Base-by-base conservation (phyloP, 1,284 basidiomycete species). In the Austroboletus novae-zelandiae region DNA sequence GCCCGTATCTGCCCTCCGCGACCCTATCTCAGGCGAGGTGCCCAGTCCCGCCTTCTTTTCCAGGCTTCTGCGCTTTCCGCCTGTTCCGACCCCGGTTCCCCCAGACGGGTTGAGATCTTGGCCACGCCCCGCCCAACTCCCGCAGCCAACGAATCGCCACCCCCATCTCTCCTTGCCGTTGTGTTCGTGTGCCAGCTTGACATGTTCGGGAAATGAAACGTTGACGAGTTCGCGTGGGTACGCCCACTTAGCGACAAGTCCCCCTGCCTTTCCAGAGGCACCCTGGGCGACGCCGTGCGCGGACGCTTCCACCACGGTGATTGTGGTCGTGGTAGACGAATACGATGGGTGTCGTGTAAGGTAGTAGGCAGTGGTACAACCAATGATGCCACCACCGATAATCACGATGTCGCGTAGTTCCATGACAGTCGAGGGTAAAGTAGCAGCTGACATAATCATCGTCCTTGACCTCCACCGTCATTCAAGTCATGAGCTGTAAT, bases 221-320 rank as follows among this genome's bases (percentile, higher is more conserved):
- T 79, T 72, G 6, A 88, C 87, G 17, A 96, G 74, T 62, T 93
- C 87, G 49, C 82, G 78, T 0, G 86, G 86, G 59, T 86, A 87
- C 1, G 86, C 86, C 86, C 86, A 88, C 57, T 80, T 80, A 0
- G 94, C 93, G 20, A 98, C 78, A n/a, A 98, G 84, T 0, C 94
- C 94, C 3, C 93, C 94, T 0, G 91, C 89, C 66, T 96, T 96
- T 6, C 94, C 94, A 0, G 86, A 90, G 1, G 94, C 91, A 0
- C 87, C 86, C 55, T 86, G 84, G 1, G 84, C 85, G 17, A 76
- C 72, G n/a, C 85, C 84, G 39, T 76, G 61, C 9, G 61, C 66
- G 1, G 86, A 91, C 4, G 90, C 86, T 70, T 98, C 94, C 45
- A 97, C 67, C 7, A 98, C 66, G 8, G 78, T 86, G 43, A 89